Evolutionary conservation across 108 stramenopile genomes (phyloP), one percentile per base, ranked within the genome.

Genomic region (Cyclotella baltica): DNA sequence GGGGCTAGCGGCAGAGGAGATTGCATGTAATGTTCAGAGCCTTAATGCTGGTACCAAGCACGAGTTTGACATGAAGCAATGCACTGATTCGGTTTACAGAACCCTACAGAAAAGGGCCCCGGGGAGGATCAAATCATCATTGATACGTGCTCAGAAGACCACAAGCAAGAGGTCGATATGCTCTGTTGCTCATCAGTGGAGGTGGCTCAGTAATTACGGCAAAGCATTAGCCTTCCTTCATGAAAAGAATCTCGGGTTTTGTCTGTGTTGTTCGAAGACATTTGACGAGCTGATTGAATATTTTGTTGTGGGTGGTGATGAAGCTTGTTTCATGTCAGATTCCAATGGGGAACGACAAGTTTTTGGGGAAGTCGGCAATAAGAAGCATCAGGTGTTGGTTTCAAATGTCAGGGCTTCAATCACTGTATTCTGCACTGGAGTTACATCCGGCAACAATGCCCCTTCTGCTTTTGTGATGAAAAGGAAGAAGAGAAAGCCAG

Each of bases 341-440:
- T 16, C 48, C 18, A 20, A 65, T 52, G 76, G 76, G 11, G 56
- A 70, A 20, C 20, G 69, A 31, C 23, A 43, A 30, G 67, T 77
- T 27, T 11, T 70, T 70, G 76, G 67, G 34, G 28, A 18, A 23
- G 50, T 18, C 8, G 64, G 37, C 20, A 69, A 55, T 20, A 77
- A 66, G 76, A 77, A 77, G 55, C 76, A 77, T 37, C 67, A 77
- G 68, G 58, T 58, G 25, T 33, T 10, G 6, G n/a, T 53, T 18
- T 31, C n/a, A 25, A 53, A 69, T 18, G 34, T 8, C 27, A n/a
- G 68, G 6, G 28, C n/a, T 8, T 57, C 33, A 4, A 77, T 77
- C 31, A 77, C 76, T 19, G 43, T 68, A 31, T 23, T 59, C 28
- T 27, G 53, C 34, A 69, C 76, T 37, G 76, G 66, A 15, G 23